Evolutionary conservation across 164 flowering plant species (phyloP), one percentile per base, ranked within the genome.

Genomic region (Piper longum): DNA sequence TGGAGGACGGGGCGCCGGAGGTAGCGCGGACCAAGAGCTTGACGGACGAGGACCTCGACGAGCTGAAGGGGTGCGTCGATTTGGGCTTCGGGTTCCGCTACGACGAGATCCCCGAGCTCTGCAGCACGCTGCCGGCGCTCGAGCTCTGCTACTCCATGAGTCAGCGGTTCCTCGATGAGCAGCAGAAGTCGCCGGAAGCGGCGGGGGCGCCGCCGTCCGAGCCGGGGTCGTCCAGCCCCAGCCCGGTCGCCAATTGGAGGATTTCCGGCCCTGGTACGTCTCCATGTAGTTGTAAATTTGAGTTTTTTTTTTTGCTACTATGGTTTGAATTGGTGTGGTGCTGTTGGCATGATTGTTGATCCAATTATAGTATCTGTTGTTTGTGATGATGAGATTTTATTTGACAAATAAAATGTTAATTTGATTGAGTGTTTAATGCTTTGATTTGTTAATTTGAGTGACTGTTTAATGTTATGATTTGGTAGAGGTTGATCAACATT

Each of bases 101-200:
- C 69, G 88, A 87, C 7, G 97, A 88, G 71, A 90, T 90, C 55
- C 97, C 97, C 0, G 97, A 87, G 76, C 87, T 87, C 56, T 87
- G 87, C 70, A 83, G 82, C 73, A 87, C 95, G 18, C 64, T 87
- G 70, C 97, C 97, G 12, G 97, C 97, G 60, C 83, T 90, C 17
- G 97, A 90, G 75, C 83, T 90, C 16, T 90, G 97, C 63, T 90
- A 90, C 71, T 90, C 97, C 0, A 84, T 87, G 87, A 78, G 80
- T 60, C 95, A 85, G 81, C 84, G 78, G 83, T 90, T 80, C 63
- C 45, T 79, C 18, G 95, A 86, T 60, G 91, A 74, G 16, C 67
- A 89, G 9, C 81, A 80, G 63, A 72, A 80, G 67, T 63, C 75
- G 39, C 78, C 82, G 9, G 85, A 77, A 56, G 71, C 77, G 43